Base-by-base conservation (phyloP, 371 early-diverging fungal genomes). In the Blyttiomyces sp. region DNA sequence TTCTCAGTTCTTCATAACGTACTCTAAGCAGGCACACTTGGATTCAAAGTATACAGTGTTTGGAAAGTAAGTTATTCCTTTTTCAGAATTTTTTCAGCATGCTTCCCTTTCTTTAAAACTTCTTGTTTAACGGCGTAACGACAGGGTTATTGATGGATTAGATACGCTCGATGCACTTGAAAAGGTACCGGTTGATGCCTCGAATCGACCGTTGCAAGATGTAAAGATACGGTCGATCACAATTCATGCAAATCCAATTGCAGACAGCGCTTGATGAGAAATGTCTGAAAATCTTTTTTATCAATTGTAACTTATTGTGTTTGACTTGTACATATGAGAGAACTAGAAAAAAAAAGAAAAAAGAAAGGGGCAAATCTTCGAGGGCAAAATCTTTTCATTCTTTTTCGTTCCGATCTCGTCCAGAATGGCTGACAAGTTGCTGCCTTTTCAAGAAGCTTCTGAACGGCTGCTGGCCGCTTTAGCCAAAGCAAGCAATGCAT, bases 191-290 rank as follows among this genome's bases (percentile, higher is more conserved):
- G 92, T 93, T 9, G 93, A 90, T 62, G 88, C 85, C 46, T 90
- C 91, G 66, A 74, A 88, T 68, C 75, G 91, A 27, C 96, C 97
- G 3, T 63, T 87, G 23, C 86, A 93, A 61, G 90, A 89, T 1
- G 80, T 94, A 19, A 80, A 84, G 59, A 89, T 96, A 21, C 77
- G 75, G 49, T 77, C 79, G 2, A 84, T 94, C 13, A 94, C 91
- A 0, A 88, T 96, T 34, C 95, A 95, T 74, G 94, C 97, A n/a
- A 96, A 96, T 68, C 97, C 97, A 7, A 77, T 96, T 33, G 95
- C 96, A 3, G 91, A 93, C n/a, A 26, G 21, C 19, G 42, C 56
- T n/a, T n/a, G n/a, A n/a, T n/a, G n/a, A n/a, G n/a, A n/a, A n/a
- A n/a, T n/a, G n/a, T n/a, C n/a, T n/a, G n/a, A n/a, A n/a, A n/a